These are phyloP conservation scores for Primulina tabacum DNA, from an alignment of 257 asterid species.

Conservation along the genomic window DNA sequence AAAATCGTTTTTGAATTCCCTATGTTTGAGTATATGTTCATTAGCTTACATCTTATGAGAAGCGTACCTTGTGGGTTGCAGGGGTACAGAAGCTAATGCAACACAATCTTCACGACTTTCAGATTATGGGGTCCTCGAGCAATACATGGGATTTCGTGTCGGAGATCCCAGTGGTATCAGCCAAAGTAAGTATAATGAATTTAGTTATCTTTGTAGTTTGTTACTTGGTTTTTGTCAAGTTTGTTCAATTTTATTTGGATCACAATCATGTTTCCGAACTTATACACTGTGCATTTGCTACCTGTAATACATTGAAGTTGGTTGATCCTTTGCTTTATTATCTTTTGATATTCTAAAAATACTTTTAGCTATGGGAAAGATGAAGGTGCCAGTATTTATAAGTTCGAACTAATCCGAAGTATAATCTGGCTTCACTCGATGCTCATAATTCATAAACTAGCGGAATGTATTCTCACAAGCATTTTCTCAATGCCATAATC, in stretches of 20 bases:
- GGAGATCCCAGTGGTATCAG: conserved; percentile 56
- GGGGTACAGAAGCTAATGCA: conserved; percentile 71
- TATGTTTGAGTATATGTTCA: conserved; percentile 1
- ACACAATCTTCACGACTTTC: conserved; percentile 53
- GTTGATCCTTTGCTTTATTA: background rate
- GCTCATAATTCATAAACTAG: background rate
- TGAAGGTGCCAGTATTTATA: background rate
- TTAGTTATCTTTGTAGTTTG: conserved; percentile 3
- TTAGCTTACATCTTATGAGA: conserved; percentile 13
- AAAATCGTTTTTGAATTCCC: conserved; percentile 1
- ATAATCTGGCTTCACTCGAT: background rate
- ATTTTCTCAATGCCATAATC: background rate
- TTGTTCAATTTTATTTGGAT: background rate
- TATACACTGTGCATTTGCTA: background rate
- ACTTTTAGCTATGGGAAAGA: background rate
- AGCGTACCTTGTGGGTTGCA: conserved; percentile 36
- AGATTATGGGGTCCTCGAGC: conserved; percentile 82
- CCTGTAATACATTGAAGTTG: background rate
- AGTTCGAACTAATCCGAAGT: background rate
- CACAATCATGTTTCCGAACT: background rate
- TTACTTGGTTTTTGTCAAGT: background rate
- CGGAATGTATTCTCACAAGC: background rate
- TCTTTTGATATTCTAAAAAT: too few species aligned
- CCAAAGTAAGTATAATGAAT: conserved; percentile 40
- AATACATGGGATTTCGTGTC: conserved; percentile 74